Percentiles rank a stretch among this genome's conserved stretches.
These are phyloP conservation scores for Aspergillus sp. DNA, from an alignment of 2,329 filamentous ascomycete genomes.

Conservation along the genomic window DNA sequence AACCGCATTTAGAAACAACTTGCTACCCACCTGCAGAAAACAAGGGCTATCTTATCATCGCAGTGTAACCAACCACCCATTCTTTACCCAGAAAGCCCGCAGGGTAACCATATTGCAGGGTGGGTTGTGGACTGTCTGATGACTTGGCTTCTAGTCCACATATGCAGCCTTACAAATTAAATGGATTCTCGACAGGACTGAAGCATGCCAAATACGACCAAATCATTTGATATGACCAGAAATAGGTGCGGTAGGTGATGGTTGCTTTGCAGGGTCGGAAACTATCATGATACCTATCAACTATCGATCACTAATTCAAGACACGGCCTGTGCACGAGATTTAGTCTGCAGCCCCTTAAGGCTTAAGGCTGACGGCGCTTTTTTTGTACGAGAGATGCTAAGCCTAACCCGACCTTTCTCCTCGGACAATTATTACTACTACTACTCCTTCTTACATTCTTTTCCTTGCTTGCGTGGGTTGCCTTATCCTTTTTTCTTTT, in stretches of 20 bases:
- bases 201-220: not conserved
- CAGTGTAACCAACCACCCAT: not conserved
- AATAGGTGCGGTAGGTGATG: not conserved
- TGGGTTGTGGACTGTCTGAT: not conserved
- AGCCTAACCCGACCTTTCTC: constrained; percentile 15
- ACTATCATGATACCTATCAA: constrained; percentile 1
- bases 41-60: not conserved
- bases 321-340: constrained; percentile 17
- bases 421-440: constrained; percentile 7
- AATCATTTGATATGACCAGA: not conserved
- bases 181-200: not conserved
- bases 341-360: constrained; percentile 36
- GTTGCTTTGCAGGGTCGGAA: not conserved
- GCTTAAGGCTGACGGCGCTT: constrained; percentile 39
- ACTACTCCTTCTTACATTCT: not conserved
- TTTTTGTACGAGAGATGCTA: constrained; percentile 7
- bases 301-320: constrained; percentile 1
- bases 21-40: not conserved
- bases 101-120: not conserved
- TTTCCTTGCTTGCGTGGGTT: not conserved
- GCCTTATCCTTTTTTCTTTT: not conserved
- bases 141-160: not conserved
- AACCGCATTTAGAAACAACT: not conserved
- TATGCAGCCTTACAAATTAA: not conserved
- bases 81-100: not conserved